Evolutionary conservation across 1,139 yeast genomes (phyloP), one percentile per base, ranked within the genome.

Genomic region (Pichia sp.): DNA sequence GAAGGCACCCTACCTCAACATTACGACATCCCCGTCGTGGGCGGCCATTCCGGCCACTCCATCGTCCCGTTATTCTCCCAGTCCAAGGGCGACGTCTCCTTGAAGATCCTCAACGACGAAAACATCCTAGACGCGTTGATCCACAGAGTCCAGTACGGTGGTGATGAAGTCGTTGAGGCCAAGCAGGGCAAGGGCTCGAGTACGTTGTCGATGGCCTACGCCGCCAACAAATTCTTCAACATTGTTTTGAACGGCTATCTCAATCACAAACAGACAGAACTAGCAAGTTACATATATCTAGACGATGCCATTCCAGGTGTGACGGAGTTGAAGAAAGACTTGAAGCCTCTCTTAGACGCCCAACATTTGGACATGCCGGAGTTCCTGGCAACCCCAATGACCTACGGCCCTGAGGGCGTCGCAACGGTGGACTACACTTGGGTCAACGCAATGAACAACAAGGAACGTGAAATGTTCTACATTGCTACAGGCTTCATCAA

Each of bases 21-120:
- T 44, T 84, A 81, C 70, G 76, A 77, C 66, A 83, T 92, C 58
- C 87, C 96, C 48, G 97, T 92, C 61, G 86, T 92, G 63, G 98
- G 98, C 62, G 98, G 98, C 61, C 98, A 92, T 83, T 87, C 96
- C 56, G 97, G 97, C 69, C 90, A 87, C 66, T 89, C 97, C 63
- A 90, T 90, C 73, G 95, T 90, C 55, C 97, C 98, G 64, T 76
- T 92, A 64, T 81, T 88, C 69, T 87, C 96, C 41, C 78, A 75
- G 58, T 48, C 47, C 16, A 46, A 46, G 10, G 73, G 80, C 50
- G 38, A 38, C 24, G 68, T 75, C 53, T 83, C 87, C 66, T 74
- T 81, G 58, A 74, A 73, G 60, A 83, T 81, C 73, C 27, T 58
- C 30, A 49, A 55, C 24, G 48, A 58, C 33, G 57, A 57, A 31